phyloP scores from a whole-genome alignment of 2,329 filamentous ascomycete species.

The Cordyceps militaris region DNA sequence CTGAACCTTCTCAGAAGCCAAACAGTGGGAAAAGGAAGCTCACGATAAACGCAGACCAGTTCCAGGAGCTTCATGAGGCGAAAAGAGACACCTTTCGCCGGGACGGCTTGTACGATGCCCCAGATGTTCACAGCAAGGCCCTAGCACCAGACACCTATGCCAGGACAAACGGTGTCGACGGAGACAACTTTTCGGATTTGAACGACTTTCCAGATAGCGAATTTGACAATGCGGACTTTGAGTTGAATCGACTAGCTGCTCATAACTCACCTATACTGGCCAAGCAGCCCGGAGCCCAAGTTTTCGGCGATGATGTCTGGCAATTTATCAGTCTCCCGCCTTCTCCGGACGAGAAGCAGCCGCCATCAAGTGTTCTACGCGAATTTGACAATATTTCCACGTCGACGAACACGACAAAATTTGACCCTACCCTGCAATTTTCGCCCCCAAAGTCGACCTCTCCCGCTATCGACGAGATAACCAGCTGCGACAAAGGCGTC shows the following conservation, averaged over 20 bases:
- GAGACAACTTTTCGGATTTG: neutral
- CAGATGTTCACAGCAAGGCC: neutral
- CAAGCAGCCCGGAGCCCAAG: neutral
- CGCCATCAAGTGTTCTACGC: slow-evolving; percentile 27
- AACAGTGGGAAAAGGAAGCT: neutral
- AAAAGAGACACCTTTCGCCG: neutral
- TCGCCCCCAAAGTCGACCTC: slow-evolving; percentile 22
- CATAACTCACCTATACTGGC: neutral
- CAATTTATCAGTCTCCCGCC: neutral
- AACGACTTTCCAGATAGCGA: neutral
- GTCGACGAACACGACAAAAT: slow-evolving; percentile 28
- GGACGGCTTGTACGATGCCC: neutral
- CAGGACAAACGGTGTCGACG: neutral
- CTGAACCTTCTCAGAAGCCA: neutral
- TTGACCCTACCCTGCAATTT: slow-evolving; percentile 29
- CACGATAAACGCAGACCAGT: too few relatives aligned
- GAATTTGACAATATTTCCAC: slow-evolving; percentile 23
- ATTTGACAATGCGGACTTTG: neutral
- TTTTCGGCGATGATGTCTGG: neutral
- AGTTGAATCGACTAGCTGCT: neutral
- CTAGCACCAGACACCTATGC: neutral
- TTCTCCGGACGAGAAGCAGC: neutral
- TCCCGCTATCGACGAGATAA: neutral
- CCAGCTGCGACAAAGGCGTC: slow-evolving; percentile 4
- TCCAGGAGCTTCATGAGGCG: neutral